Conservation (phyloP, 2,329 filamentous ascomycete species). For the Alternaria sp. region DNA sequence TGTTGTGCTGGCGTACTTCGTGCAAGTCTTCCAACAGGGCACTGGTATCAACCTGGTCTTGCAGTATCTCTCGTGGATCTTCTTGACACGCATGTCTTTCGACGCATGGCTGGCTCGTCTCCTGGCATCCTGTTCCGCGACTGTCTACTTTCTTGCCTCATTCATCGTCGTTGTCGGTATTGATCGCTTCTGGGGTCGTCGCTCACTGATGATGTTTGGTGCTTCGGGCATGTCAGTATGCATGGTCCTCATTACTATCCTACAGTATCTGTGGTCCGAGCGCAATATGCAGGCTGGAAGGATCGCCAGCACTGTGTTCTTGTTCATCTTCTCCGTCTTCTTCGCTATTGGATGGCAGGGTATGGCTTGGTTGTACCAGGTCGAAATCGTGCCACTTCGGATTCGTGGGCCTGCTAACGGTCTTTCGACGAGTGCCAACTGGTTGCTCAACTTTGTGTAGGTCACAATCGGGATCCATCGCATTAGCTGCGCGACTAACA, state of each 20-base stretch:
- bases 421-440: conserved; percentile 87
- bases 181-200: conserved; percentile 45
- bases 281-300: conserved; percentile 28
- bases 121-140: conserved; percentile 47
- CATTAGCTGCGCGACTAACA: conserved; percentile 39
- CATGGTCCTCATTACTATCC: conserved; percentile 40
- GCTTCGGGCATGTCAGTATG: conserved; percentile 43
- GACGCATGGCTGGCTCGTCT: conserved; percentile 51
- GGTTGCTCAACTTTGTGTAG: conserved; percentile 64
- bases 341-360: conserved; percentile 84
- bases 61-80: conserved; percentile 57
- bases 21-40: conserved; percentile 54
- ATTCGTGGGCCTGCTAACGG: conserved; percentile 87
- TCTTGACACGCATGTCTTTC: conserved; percentile 58
- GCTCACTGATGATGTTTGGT: conserved; percentile 46
- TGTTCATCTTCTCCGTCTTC: conserved; percentile 89
- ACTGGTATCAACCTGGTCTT: conserved; percentile 41
- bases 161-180: conserved; percentile 48
- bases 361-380: conserved; percentile 66
- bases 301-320: conserved; percentile 66
- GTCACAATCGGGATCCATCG: conserved; percentile 46
- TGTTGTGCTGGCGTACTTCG: conserved; percentile 49
- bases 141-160: conserved; percentile 46
- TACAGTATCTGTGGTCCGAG: conserved; percentile 34
- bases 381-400: conserved; percentile 86